These are phyloP conservation scores for Boletus patriciae DNA, from an alignment of 768 basidiomycete species.

Conservation along the genomic window DNA sequence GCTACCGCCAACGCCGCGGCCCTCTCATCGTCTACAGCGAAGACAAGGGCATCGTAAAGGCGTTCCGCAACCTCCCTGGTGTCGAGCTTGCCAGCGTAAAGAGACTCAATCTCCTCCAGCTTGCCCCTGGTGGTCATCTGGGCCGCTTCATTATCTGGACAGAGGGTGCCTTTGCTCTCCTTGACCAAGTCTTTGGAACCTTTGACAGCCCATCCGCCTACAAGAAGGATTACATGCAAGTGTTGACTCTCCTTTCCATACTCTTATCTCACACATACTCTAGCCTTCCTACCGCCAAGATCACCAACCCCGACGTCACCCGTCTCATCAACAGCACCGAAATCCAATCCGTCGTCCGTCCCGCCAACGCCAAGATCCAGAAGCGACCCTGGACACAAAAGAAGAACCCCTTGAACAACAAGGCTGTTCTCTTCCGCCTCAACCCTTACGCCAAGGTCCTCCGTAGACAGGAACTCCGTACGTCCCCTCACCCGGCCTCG, in stretches of 20 bases:
- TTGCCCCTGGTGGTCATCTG: constrained; percentile 98
- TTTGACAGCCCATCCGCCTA: constrained; percentile 80
- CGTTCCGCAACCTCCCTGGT: constrained; percentile 98
- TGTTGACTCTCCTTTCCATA: constrained; percentile 6
- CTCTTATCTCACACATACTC: background rate
- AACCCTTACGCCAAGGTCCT: constrained; percentile 98
- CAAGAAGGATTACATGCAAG: constrained; percentile 90
- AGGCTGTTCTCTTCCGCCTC: constrained; percentile 91
- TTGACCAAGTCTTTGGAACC: constrained; percentile 96
- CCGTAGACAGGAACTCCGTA: constrained; percentile 85
- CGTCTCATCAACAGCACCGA: constrained; percentile 97
- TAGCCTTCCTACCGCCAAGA: constrained; percentile 94
- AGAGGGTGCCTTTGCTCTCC: constrained; percentile 85
- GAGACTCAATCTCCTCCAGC: constrained; percentile 94
- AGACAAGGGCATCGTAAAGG: constrained; percentile 96
- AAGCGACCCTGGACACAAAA: constrained; percentile 98
- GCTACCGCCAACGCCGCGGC: constrained; percentile 95
- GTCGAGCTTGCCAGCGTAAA: constrained; percentile 96
- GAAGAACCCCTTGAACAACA: constrained; percentile 98
- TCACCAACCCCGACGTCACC: constrained; percentile 94
- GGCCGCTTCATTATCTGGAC: constrained; percentile 99
- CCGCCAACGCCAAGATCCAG: constrained; percentile 77
- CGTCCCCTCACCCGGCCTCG: constrained; percentile 36
- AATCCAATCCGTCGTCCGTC: constrained; percentile 95
- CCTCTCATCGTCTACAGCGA: constrained; percentile 97